Conservation (phyloP, 2,329 filamentous ascomycete species). For the Ascocoryne sarcoides region DNA sequence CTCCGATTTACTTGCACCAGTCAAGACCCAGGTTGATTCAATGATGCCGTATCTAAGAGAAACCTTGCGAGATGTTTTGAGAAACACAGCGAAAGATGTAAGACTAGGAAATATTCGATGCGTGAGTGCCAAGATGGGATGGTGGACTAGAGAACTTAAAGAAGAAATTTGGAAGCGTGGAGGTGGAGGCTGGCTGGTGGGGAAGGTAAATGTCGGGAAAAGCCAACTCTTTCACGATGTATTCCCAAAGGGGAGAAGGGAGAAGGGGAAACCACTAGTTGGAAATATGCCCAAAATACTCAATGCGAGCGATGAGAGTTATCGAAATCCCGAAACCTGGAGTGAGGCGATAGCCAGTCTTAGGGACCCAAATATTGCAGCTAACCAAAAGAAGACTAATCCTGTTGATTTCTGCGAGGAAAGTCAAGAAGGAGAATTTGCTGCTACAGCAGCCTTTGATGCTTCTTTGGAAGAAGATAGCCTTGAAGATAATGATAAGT, state of each 20-base stretch:
- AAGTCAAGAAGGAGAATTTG: neutral
- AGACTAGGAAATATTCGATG: constrained; percentile 81
- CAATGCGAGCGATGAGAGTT: neutral
- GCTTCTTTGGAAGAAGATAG: neutral
- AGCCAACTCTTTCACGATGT: constrained; percentile 82
- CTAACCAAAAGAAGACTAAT: no score
- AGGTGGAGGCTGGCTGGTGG: constrained; percentile 89
- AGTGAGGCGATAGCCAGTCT: neutral
- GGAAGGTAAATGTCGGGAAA: constrained; percentile 98
- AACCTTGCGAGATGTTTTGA: constrained; percentile 69
- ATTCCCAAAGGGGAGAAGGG: constrained; percentile 63
- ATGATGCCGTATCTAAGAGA: constrained; percentile 79
- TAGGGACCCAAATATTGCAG: no score
- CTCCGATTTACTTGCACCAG: constrained; percentile 75
- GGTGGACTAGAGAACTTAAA: constrained; percentile 86
- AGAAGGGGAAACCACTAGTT: no score
- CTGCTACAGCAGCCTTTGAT: neutral
- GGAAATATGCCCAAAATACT: neutral
- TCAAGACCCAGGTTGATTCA: constrained; percentile 72
- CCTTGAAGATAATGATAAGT: neutral
- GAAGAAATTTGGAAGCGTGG: constrained; percentile 77
- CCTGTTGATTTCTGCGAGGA: no score
- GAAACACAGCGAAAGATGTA: constrained; percentile 55
- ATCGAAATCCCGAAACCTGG: no score
- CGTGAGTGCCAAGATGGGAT: constrained; percentile 76